These are phyloP conservation scores for Vigna unguiculata DNA, from an alignment of 306 rosid genomes.

Conservation along the genomic window DNA sequence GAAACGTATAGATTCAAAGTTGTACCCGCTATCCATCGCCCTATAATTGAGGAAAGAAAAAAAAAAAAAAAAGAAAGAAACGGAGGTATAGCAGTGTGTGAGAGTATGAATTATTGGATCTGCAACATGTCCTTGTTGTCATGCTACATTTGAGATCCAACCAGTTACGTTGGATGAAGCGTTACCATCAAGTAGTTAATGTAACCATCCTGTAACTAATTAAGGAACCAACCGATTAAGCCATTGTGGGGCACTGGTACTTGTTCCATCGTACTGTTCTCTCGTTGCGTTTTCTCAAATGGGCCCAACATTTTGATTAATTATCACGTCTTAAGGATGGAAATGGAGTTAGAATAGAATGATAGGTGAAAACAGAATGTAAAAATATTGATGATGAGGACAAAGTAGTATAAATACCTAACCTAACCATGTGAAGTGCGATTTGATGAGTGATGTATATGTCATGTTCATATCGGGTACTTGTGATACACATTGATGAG, in stretches of 20 bases:
- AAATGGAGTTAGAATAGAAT: neutral
- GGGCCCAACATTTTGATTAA: constrained; percentile 19
- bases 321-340: constrained; percentile 24
- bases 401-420: neutral
- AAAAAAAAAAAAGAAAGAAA: constrained; percentile 36
- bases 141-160: constrained; percentile 39
- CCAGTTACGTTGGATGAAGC: constrained; percentile 37
- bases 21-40: constrained; percentile 47
- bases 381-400: neutral
- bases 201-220: constrained; percentile 31
- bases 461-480: constrained; percentile 29
- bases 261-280: constrained; percentile 4
- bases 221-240: constrained; percentile 38
- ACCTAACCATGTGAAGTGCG: constrained; percentile 52
- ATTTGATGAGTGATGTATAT: constrained; percentile 11
- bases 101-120: constrained; percentile 38
- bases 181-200: constrained; percentile 41
- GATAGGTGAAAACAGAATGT: constrained; percentile 20
- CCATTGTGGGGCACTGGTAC: constrained; percentile 17
- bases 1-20: constrained; percentile 31
- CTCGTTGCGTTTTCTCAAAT: constrained; percentile 17
- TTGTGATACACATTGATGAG: neutral
- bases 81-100: neutral
- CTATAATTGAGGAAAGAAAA: constrained; percentile 49
- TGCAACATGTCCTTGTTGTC: constrained; percentile 45